Conservation (phyloP, 208 protist genomes). For the Wallacemonas sp. region DNA sequence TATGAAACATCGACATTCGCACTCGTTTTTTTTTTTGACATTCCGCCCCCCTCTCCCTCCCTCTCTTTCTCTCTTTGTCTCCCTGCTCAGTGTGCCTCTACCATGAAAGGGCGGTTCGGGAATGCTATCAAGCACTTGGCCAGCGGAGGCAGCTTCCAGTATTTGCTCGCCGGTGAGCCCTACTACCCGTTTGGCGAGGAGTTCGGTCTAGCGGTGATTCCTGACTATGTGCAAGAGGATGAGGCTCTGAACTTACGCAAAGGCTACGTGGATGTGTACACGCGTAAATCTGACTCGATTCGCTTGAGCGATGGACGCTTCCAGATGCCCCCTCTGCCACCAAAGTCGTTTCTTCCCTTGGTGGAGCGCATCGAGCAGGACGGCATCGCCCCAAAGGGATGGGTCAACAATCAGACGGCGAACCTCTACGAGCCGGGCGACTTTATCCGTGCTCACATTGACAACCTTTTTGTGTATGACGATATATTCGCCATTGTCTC, state of each 20-base stretch:
- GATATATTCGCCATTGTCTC: constrained; percentile 88
- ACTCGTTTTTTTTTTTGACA: not conserved
- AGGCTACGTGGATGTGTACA: constrained; percentile 87
- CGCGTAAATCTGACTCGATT: constrained; percentile 72
- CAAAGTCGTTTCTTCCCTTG: constrained; percentile 61
- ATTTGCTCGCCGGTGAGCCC: constrained; percentile 67
- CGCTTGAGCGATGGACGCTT: constrained; percentile 83
- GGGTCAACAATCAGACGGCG: constrained; percentile 89
- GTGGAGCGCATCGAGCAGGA: constrained; percentile 84
- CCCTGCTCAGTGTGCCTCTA: not conserved
- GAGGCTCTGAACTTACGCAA: constrained; percentile 63
- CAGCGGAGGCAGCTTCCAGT: constrained; percentile 73
- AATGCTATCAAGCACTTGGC: constrained; percentile 52
- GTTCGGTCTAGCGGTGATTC: constrained; percentile 83
- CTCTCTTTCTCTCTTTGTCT: constrained; percentile 1
- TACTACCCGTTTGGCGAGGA: constrained; percentile 86
- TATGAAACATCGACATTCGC: no score
- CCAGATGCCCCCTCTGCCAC: constrained; percentile 78
- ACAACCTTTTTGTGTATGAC: constrained; percentile 92
- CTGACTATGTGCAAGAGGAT: constrained; percentile 74
- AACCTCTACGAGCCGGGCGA: constrained; percentile 90
- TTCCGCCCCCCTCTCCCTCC: constrained; percentile 9
- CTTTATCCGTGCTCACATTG: constrained; percentile 89
- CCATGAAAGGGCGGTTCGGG: constrained; percentile 38
- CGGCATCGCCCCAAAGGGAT: constrained; percentile 61